Conservation (phyloP, 163 green algal genomes). For the Trebouxia gelatinosa region DNA sequence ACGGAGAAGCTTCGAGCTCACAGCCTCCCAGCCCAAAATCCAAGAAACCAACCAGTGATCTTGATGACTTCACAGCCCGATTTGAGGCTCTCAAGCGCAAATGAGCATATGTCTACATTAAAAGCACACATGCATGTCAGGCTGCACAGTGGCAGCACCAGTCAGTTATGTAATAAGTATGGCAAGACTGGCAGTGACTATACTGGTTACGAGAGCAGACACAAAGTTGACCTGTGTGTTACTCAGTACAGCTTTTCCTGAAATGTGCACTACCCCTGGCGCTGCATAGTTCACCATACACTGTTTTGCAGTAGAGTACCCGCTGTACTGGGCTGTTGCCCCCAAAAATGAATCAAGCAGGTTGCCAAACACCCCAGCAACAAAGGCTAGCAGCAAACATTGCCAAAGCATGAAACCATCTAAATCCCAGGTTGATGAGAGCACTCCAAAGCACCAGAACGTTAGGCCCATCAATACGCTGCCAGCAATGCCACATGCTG, state of each 20-base stretch:
- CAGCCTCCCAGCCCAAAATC: not conserved
- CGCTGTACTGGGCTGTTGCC: slow-evolving; percentile 84
- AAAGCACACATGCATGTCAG: not conserved
- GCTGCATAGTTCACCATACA: slow-evolving; percentile 56
- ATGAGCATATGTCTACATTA: not conserved
- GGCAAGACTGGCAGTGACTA: not conserved
- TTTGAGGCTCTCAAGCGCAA: slow-evolving; percentile 65
- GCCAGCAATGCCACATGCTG: slow-evolving; percentile 64
- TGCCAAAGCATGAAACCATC: not conserved
- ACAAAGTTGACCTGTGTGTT: slow-evolving; percentile 63
- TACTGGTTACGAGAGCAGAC: slow-evolving; percentile 8
- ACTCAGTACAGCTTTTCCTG: slow-evolving; percentile 44
- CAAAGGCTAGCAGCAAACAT: slow-evolving; percentile 34
- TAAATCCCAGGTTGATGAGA: slow-evolving; percentile 17
- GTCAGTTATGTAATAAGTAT: not conserved
- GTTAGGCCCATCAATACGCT: slow-evolving; percentile 72
- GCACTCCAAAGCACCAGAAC: slow-evolving; percentile 58
- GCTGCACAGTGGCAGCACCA: not conserved
- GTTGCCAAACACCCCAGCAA: slow-evolving; percentile 74
- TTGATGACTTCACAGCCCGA: slow-evolving; percentile 64
- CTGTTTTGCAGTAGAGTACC: slow-evolving; percentile 47
- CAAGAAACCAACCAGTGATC: slow-evolving; percentile 43
- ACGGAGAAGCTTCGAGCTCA: not conserved
- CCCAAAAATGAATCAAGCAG: slow-evolving; percentile 89
- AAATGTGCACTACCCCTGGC: slow-evolving; percentile 50